A percentile compares a stretch with the other conserved stretches of the same genome.
Conservation (phyloP, 164 flowering plant species). For the Berberis vulgaris region DNA sequence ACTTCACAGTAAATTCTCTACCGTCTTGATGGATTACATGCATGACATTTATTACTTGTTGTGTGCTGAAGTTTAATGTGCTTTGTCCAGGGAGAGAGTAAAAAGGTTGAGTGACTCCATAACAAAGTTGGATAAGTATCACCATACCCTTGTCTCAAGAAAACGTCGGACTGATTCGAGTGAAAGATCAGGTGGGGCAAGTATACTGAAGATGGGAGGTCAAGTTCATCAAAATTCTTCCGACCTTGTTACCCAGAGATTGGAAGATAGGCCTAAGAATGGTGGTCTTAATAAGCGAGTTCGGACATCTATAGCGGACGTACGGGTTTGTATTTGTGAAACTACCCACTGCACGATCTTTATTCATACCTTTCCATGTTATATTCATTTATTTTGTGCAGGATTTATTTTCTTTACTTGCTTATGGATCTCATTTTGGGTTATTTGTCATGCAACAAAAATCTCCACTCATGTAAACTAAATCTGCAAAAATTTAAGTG, state of each 20-base stretch:
- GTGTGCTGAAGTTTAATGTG: conserved; percentile 1
- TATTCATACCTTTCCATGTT: no score
- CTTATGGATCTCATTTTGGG: no score
- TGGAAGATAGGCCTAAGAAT: conserved; percentile 59
- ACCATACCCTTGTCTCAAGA: conserved; percentile 34
- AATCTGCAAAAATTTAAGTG: no score
- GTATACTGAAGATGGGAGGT: conserved; percentile 43
- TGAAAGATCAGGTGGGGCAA: conserved; percentile 49
- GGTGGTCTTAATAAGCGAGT: conserved; percentile 57
- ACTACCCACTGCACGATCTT: no score
- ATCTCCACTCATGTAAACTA: no score
- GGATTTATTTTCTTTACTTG: no score
- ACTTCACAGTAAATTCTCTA: no score
- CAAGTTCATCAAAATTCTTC: conserved; percentile 39
- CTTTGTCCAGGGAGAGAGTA: conserved; percentile 48
- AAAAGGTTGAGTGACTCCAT: conserved; percentile 52
- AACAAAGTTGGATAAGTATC: conserved; percentile 41
- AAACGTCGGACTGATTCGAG: conserved; percentile 49
- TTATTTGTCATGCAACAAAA: no score
- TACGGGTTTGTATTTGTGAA: conserved; percentile 41
- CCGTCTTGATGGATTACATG: no score
- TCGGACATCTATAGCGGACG: conserved; percentile 61
- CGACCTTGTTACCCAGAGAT: conserved; percentile 35
- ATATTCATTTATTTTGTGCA: no score
- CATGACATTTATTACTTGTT: no score